These are phyloP conservation scores for Antarctomyces pellizariae DNA, from an alignment of 495 filamentous ascomycete species.

Conservation along the genomic window DNA sequence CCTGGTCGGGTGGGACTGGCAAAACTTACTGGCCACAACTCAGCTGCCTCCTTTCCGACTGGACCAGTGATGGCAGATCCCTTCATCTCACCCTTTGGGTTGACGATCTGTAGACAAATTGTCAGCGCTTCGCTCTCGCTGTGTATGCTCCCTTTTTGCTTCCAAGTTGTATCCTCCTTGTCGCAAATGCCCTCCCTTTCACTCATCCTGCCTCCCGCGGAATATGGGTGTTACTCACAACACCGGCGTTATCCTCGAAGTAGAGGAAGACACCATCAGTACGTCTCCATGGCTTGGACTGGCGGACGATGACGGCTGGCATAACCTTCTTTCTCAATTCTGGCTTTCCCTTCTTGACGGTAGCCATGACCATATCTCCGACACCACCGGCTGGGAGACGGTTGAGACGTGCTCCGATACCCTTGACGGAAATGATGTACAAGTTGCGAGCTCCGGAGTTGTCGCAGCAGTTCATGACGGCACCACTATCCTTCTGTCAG, in stretches of 20 bases:
- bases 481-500: constrained; percentile 36
- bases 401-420: constrained; percentile 96
- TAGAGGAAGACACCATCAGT: constrained; percentile 95
- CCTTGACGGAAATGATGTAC: constrained; percentile 99
- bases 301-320: constrained; percentile 92
- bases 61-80: constrained; percentile 96
- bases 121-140: not conserved
- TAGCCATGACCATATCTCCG: constrained; percentile 99
- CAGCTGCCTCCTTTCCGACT: constrained; percentile 98
- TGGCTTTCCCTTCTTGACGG: constrained; percentile 99
- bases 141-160: too few species aligned
- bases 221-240: constrained; percentile 36
- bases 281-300: constrained; percentile 98
- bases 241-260: constrained; percentile 99
- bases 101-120: constrained; percentile 55
- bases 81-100: constrained; percentile 99
- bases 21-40: constrained; percentile 85
- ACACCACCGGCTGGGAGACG: constrained; percentile 93
- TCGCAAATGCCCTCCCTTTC: not conserved
- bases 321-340: constrained; percentile 99
- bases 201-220: not conserved
- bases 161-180: not conserved
- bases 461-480: constrained; percentile 93
- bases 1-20: not conserved
- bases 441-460: constrained; percentile 97